These are phyloP conservation scores for Acanthamoeba lenticulata DNA, from an alignment of 208 protist species.

Conservation along the genomic window DNA sequence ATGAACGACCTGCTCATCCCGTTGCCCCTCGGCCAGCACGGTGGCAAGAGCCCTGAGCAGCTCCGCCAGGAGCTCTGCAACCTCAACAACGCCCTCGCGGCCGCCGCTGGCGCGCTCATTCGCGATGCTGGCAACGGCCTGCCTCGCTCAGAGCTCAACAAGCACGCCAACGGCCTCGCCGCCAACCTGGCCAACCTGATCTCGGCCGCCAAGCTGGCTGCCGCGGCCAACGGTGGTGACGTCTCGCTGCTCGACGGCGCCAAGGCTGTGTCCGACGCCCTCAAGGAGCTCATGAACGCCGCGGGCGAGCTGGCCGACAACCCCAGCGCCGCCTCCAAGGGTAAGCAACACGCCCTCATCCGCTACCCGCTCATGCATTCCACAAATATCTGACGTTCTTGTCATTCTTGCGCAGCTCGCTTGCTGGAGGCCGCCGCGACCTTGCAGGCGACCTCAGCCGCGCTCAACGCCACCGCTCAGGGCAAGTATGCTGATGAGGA, in stretches of 20 bases:
- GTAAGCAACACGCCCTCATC: too few relatives aligned
- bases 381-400: background rate
- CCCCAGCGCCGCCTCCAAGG: slow-evolving; percentile 62
- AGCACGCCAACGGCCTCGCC: slow-evolving; percentile 60
- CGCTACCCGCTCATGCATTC: too few relatives aligned
- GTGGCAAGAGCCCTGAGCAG: slow-evolving; percentile 76
- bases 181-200: slow-evolving; percentile 65
- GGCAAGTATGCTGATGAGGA: slow-evolving; percentile 66
- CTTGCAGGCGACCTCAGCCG: slow-evolving; percentile 67
- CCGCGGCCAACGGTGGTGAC: slow-evolving; percentile 62
- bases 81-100: slow-evolving; percentile 70
- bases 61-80: slow-evolving; percentile 73
- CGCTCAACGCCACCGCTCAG: slow-evolving; percentile 63
- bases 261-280: slow-evolving; percentile 64
- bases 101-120: slow-evolving; percentile 69
- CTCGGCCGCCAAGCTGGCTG: slow-evolving; percentile 54
- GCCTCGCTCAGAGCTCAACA: slow-evolving; percentile 59
- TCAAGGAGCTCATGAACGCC: slow-evolving; percentile 64
- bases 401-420: background rate
- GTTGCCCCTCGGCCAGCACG: slow-evolving; percentile 70
- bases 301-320: slow-evolving; percentile 68
- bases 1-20: slow-evolving; percentile 61
- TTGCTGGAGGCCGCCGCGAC: slow-evolving; percentile 49
- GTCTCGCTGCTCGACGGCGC: slow-evolving; percentile 62
- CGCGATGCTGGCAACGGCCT: slow-evolving; percentile 60